Evolutionary conservation across 176 grass and related monocot genomes (phyloP).

Genomic region (Triticum urartu): DNA sequence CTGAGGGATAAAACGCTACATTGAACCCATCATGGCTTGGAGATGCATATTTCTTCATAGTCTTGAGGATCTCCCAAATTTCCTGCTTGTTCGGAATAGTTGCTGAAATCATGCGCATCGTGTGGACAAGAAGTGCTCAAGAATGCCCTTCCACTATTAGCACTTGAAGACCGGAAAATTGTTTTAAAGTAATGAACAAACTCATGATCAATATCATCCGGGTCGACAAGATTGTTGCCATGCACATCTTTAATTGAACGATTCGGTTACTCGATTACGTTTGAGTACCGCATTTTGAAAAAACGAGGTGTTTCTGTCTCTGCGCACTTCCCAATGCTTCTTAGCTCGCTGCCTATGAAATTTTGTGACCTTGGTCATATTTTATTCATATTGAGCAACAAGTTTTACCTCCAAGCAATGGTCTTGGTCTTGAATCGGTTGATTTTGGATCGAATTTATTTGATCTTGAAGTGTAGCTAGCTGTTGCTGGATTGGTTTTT

Average conservation of each 20-base stretch:
- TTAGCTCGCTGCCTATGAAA: neutral
- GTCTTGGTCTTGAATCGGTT: neutral
- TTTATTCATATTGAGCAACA: neutral
- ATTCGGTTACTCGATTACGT: neutral
- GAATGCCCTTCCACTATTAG: neutral
- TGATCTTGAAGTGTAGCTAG: neutral
- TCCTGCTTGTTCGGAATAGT: neutral
- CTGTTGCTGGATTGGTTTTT: neutral
- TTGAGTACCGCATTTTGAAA: neutral
- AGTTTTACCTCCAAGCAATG: neutral
- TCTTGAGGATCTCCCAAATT: neutral
- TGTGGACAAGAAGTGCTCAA: neutral
- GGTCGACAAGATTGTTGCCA: neutral
- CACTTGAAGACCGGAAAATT: neutral
- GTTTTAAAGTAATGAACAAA: neutral
- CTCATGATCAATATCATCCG: neutral
- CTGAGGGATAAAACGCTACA: too few species aligned
- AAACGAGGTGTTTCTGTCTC: neutral
- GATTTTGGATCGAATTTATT: neutral
- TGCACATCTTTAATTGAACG: neutral
- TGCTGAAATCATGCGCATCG: neutral
- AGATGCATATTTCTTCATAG: too few species aligned
- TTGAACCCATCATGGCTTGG: too few species aligned
- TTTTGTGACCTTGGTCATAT: neutral
- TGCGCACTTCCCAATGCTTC: neutral